Evolutionary conservation across 805 yeast species (phyloP).

Genomic region (Tetrapisispora arboricola): DNA sequence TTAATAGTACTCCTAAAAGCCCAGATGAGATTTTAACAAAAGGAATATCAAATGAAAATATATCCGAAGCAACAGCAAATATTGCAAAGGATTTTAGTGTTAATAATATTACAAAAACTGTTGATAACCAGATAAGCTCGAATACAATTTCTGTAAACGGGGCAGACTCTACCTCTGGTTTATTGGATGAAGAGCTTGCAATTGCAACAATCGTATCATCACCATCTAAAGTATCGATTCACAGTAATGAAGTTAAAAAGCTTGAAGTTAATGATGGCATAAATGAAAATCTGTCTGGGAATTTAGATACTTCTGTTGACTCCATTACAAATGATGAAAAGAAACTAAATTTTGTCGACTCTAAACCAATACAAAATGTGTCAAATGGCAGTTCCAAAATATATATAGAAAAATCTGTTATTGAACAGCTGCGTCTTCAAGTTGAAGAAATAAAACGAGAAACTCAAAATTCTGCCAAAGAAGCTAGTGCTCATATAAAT

Average conservation of each 20-base stretch:
- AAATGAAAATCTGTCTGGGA: not conserved
- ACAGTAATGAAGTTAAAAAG: not conserved
- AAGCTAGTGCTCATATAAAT: slow-evolving; percentile 46
- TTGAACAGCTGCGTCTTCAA: slow-evolving; percentile 28
- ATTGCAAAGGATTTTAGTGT: not conserved
- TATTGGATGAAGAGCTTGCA: not conserved
- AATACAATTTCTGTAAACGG: not conserved
- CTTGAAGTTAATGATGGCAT: not conserved
- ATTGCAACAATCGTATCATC: not conserved
- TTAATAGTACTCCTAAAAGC: not conserved
- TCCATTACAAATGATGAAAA: no score
- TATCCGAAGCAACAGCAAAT: no score
- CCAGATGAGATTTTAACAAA: not conserved
- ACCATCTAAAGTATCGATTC: not conserved
- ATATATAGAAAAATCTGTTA: slow-evolving; percentile 17
- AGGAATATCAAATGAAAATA: no score
- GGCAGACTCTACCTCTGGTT: not conserved
- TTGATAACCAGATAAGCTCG: no score
- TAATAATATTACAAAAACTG: not conserved
- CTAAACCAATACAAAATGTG: not conserved
- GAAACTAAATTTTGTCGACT: no score
- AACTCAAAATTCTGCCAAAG: slow-evolving; percentile 42
- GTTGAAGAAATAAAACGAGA: slow-evolving; percentile 31
- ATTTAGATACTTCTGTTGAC: no score
- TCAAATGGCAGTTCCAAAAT: not conserved